These are phyloP conservation scores for Cyclotella kingstonii DNA, from an alignment of 108 stramenopile genomes.

Conservation along the genomic window DNA sequence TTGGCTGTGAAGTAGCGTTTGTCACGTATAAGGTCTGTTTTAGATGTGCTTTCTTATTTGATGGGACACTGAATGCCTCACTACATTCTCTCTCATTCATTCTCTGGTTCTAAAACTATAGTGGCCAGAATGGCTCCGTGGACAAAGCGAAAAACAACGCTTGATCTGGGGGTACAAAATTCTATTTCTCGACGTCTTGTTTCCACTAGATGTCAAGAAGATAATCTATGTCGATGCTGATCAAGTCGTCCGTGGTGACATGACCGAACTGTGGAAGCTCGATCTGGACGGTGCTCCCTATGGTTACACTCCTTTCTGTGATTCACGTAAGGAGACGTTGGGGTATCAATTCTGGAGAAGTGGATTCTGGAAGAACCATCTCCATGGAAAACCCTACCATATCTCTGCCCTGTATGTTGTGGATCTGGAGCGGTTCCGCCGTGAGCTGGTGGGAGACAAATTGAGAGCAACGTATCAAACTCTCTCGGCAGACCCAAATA, in stretches of 20 bases:
- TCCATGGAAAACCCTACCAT: constrained; percentile 94
- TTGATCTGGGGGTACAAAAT: constrained; percentile 99
- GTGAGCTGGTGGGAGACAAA: constrained; percentile 88
- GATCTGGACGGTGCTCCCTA: constrained; percentile 90
- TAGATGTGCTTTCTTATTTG: not conserved
- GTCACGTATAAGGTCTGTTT: constrained; percentile 43
- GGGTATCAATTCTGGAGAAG: constrained; percentile 76
- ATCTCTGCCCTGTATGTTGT: constrained; percentile 99
- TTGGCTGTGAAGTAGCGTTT: constrained; percentile 89
- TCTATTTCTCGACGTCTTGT: constrained; percentile 98
- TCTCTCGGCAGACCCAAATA: constrained; percentile 93
- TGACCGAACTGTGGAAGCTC: constrained; percentile 97
- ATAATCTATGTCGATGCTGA: constrained; percentile 97
- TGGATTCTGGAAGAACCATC: constrained; percentile 95
- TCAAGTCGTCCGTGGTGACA: constrained; percentile 96
- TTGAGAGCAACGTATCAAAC: constrained; percentile 92
- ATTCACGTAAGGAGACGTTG: constrained; percentile 86
- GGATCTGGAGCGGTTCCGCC: constrained; percentile 91
- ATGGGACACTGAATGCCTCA: not conserved
- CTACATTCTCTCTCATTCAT: constrained; percentile 18
- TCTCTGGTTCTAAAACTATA: constrained; percentile 10
- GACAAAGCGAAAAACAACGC: constrained; percentile 97
- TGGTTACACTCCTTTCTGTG: constrained; percentile 98
- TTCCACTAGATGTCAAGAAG: constrained; percentile 95
- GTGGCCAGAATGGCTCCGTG: constrained; percentile 99